Conservation (phyloP, 2,329 filamentous ascomycete species). For the Magnaporthiopsis rhizophila region DNA sequence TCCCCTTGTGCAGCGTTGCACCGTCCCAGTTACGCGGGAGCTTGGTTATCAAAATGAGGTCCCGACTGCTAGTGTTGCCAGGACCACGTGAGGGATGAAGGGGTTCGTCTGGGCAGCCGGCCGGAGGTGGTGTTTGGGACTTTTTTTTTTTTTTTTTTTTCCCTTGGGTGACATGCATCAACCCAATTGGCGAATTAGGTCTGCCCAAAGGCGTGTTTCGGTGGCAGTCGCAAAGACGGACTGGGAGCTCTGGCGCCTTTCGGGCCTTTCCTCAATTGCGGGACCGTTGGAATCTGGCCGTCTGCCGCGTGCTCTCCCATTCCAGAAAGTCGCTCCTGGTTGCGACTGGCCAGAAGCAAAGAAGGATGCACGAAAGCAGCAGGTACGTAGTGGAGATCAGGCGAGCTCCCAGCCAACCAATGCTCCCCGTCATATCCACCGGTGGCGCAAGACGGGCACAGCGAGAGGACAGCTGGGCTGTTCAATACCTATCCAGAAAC, state of each 20-base stretch:
- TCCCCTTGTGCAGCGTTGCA: not conserved
- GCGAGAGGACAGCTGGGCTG: too few species aligned
- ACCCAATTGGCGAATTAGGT: not conserved
- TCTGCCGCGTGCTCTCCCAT: not conserved
- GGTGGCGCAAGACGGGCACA: not conserved
- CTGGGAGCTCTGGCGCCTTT: not conserved
- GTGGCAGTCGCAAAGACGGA: not conserved
- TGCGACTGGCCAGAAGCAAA: not conserved
- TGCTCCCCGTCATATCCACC: not conserved
- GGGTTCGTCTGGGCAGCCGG: not conserved
- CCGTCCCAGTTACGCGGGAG: not conserved
- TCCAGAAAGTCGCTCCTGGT: too few species aligned
- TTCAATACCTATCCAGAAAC: not conserved
- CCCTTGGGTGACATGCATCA: not conserved
- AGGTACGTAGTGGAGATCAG: too few species aligned
- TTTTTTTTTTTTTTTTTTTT: too few species aligned
- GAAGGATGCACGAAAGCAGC: not conserved
- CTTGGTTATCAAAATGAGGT: too few species aligned
- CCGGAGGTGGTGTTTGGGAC: not conserved
- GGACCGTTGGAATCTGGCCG: not conserved
- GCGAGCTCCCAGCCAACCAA: not conserved
- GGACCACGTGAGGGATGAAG: not conserved
- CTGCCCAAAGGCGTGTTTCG: not conserved
- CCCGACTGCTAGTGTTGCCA: not conserved
- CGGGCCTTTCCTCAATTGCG: not conserved